Base-by-base conservation (phyloP, 2,329 filamentous ascomycete species). In the Calonectria pteridis region DNA sequence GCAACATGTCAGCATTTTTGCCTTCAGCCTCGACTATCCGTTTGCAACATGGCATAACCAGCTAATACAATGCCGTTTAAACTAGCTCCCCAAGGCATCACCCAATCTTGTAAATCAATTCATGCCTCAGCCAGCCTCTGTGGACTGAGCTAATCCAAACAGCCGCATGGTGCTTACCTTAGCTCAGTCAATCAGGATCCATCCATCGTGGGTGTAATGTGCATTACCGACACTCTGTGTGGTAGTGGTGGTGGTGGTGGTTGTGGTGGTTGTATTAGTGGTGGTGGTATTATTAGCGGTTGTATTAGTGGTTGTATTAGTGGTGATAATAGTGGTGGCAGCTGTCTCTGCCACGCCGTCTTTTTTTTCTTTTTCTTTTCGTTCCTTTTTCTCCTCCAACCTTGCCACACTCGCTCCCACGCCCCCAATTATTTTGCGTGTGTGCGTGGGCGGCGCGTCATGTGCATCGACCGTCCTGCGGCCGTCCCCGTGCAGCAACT, bases 401-500 rank as follows among this genome's bases (percentile, higher is more conserved):
- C 51, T 55, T 55, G 51, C 51, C 51, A 55, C 51, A 55, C 29
- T 33, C 50, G 26, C 51, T 55, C 28, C 51, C 28, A 31, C 28
- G 28, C 51, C 49, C 46, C 51, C 51, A 55, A 55, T 55, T 55
- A 62, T 35, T 40, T 26, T 62, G 46, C 46, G 46, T 50, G 55
- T 62, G 29, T 63, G 67, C 67, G 63, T 71, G 33, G 50, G 50
- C 62, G 59, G 50, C 64, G 62, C 62, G 64, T 55, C 59, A 62
- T 64, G 63, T 62, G 70, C 64, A 64, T 72, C 69, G 43, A 63
- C 64, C 35, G 31, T 68, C 69, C 63, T 67, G 69, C 69, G 64
- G 69, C 69, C 65, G 69, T 72, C 65, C 69, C 69, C 59, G 68
- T 71, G 68, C 69, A 67, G 51, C 62, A 67, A 63, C 58, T 62